Percentiles rank a stretch among this genome's conserved stretches.
phyloP scores from a whole-genome alignment of 805 yeast genomes.

The Saitoella complicata region DNA sequence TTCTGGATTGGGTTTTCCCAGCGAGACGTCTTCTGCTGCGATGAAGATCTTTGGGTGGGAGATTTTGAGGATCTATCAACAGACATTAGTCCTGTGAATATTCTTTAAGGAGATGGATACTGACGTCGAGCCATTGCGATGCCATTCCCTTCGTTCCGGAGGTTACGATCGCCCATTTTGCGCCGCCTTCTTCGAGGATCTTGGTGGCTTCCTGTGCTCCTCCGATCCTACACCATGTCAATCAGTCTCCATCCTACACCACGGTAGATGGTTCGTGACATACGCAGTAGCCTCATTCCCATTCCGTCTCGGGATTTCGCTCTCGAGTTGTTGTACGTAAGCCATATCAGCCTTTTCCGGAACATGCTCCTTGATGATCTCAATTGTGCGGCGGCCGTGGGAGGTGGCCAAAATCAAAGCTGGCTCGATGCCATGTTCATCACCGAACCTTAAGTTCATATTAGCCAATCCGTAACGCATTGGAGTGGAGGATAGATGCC shows the following conservation, averaged over 20 bases:
- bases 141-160: conserved; percentile 70
- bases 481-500: neutral
- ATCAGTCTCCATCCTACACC: no score
- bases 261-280: no score
- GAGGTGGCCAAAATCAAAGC: conserved; percentile 55
- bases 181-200: conserved; percentile 12
- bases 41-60: conserved; percentile 59
- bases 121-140: conserved; percentile 47
- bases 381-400: conserved; percentile 75
- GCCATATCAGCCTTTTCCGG: conserved; percentile 57
- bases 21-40: conserved; percentile 62
- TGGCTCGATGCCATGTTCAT: conserved; percentile 50
- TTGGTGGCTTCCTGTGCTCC: no score
- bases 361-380: conserved; percentile 55
- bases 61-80: conserved; percentile 30
- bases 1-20: conserved; percentile 79
- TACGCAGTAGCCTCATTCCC: conserved; percentile 43
- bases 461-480: neutral
- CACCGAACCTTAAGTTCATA: conserved; percentile 29
- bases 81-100: no score
- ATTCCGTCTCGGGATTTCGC: conserved; percentile 50
- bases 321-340: conserved; percentile 51
- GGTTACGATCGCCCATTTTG: conserved; percentile 77
- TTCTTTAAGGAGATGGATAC: no score
- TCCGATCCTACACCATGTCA: no score